Evolutionary conservation across 2,329 filamentous ascomycete species (phyloP).

Genomic region (Teratosphaeria nubilosa): DNA sequence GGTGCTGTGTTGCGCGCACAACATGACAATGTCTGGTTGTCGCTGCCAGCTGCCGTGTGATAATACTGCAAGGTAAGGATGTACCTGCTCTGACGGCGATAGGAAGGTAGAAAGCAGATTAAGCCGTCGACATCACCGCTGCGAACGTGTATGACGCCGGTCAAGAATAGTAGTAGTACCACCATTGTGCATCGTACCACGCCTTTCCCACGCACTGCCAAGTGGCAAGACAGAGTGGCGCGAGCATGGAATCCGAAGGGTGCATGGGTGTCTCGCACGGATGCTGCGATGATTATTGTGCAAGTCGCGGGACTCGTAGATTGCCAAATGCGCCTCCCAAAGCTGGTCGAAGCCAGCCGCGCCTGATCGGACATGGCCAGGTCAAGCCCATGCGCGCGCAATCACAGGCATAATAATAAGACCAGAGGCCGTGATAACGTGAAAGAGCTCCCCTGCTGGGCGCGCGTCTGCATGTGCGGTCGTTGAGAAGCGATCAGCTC

Average conservation of each 20-base stretch:
- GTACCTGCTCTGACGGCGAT: neutral
- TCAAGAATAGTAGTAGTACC: neutral
- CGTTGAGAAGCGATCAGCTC: neutral
- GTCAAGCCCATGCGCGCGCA: too few species aligned
- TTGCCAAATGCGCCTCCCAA: neutral
- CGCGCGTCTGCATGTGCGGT: neutral
- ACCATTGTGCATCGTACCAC: neutral
- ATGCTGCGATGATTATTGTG: neutral
- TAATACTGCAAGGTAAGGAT: neutral
- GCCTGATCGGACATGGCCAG: neutral
- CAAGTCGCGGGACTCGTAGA: too few species aligned
- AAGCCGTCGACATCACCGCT: too few species aligned
- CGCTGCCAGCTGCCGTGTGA: neutral
- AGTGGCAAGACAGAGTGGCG: neutral
- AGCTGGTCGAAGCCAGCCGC: neutral
- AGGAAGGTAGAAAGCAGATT: neutral
- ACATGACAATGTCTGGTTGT: neutral
- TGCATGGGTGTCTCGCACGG: neutral
- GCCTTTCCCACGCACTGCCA: neutral
- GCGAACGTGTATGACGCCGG: too few species aligned
- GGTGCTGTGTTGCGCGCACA: neutral
- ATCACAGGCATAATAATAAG: too few species aligned
- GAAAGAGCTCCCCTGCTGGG: neutral
- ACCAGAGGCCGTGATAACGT: too few species aligned
- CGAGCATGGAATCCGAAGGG: neutral